Evolutionary conservation across 2,329 filamentous ascomycete species (phyloP).

Genomic region (Microthyrium microscopicum): DNA sequence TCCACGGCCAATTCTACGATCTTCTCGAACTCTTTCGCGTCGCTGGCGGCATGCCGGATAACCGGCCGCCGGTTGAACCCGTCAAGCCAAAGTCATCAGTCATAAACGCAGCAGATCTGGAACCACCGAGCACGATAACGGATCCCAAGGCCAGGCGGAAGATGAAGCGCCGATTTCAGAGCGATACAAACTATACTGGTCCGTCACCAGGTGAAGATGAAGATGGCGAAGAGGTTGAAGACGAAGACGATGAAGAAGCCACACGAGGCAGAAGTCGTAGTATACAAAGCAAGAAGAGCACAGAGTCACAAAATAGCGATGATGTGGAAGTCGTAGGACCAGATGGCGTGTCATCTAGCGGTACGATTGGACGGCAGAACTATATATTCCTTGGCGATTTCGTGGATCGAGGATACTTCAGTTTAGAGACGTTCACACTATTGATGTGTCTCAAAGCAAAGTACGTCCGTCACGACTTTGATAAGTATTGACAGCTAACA

Average conservation of each 20-base stretch:
- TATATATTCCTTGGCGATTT: constrained; percentile 61
- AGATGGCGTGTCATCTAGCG: constrained; percentile 19
- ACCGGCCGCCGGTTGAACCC: constrained; percentile 38
- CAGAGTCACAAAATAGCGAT: constrained; percentile 24
- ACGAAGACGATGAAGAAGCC: constrained; percentile 32
- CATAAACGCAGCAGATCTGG: constrained; percentile 81
- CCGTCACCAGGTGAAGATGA: constrained; percentile 33
- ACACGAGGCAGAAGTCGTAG: constrained; percentile 29
- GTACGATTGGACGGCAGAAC: constrained; percentile 45
- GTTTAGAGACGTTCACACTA: constrained; percentile 55
- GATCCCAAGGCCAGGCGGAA: constrained; percentile 78
- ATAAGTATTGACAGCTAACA: constrained; percentile 7
- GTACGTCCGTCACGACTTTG: constrained; percentile 23
- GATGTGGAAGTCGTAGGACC: too few species aligned
- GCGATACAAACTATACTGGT: constrained; percentile 36
- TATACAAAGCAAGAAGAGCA: constrained; percentile 19
- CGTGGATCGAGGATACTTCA: constrained; percentile 60
- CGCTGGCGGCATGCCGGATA: constrained; percentile 88
- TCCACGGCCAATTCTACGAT: constrained; percentile 98
- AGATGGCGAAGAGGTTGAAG: constrained; percentile 32
- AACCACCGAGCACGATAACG: constrained; percentile 76
- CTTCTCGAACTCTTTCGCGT: constrained; percentile 92
- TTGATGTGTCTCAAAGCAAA: constrained; percentile 58
- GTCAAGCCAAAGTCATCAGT: constrained; percentile 30
- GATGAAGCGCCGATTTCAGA: constrained; percentile 43